Percentiles rank a stretch among this genome's conserved stretches.
phyloP scores from a whole-genome alignment of 345 rosid genomes.

The Brassica carinata region DNA sequence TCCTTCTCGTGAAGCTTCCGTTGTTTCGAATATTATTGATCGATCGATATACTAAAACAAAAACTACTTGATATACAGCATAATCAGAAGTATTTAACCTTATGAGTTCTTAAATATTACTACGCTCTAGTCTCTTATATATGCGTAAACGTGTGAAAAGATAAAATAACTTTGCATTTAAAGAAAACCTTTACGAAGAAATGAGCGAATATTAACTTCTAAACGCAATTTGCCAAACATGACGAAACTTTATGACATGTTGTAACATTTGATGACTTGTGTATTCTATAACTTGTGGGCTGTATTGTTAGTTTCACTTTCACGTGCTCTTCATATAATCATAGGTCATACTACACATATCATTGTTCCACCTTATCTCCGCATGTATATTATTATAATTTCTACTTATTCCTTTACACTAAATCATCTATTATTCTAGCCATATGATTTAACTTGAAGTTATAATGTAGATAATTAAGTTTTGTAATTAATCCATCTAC shows the following conservation, averaged over 20 bases:
- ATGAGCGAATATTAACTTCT: not conserved
- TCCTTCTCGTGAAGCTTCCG: not conserved
- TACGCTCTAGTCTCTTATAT: not conserved
- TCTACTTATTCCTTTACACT: too few relatives aligned
- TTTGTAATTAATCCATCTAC: not conserved
- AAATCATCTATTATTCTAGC: not conserved
- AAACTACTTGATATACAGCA: not conserved
- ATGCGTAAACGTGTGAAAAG: not conserved
- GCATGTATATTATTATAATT: not conserved
- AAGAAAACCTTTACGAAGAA: not conserved
- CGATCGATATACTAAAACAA: not conserved
- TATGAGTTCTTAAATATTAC: not conserved
- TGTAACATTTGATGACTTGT: slow-evolving; percentile 6
- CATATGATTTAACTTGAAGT: slow-evolving; percentile 2
- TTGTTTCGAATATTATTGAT: not conserved
- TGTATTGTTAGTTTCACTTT: not conserved
- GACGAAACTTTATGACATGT: slow-evolving; percentile 14
- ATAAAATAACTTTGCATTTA: not conserved
- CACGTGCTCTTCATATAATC: slow-evolving; percentile 9
- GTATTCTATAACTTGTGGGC: slow-evolving; percentile 30
- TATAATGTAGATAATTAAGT: not conserved
- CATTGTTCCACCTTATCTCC: not conserved
- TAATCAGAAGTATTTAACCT: not conserved
- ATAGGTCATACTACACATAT: slow-evolving; percentile 8
- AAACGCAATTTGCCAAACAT: slow-evolving; percentile 11